Evolutionary conservation across 495 filamentous ascomycete species (phyloP).

Genomic region (Xylaria venustula): DNA sequence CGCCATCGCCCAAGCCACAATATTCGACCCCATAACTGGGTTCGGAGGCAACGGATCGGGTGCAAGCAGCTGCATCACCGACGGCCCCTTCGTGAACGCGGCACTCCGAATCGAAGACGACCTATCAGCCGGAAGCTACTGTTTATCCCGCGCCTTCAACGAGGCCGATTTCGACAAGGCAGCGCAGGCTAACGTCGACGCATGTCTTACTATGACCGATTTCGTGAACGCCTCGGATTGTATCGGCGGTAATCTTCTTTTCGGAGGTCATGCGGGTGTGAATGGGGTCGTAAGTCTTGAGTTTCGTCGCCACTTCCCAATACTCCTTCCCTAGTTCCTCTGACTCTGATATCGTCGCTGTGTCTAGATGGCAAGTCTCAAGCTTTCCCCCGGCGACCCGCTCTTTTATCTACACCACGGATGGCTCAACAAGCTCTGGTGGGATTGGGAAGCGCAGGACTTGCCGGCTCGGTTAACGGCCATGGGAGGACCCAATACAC

Average conservation of each 20-base stretch:
- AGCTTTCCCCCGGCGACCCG: constrained; percentile 41
- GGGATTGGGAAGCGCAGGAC: constrained; percentile 45
- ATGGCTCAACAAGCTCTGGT: constrained; percentile 52
- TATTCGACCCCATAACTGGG: constrained; percentile 35
- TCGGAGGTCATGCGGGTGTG: constrained; percentile 40
- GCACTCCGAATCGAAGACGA: constrained; percentile 37
- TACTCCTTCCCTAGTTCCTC: too few species aligned
- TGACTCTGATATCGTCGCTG: too few species aligned
- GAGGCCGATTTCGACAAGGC: constrained; percentile 22
- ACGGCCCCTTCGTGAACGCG: constrained; percentile 44
- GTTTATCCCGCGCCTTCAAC: constrained; percentile 34
- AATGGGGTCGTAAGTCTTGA: constrained; percentile 29
- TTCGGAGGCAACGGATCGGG: constrained; percentile 46
- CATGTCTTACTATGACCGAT: constrained; percentile 26
- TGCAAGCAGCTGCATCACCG: constrained; percentile 30
- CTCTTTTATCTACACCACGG: constrained; percentile 53
- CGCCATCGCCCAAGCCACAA: constrained; percentile 25
- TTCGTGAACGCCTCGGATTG: constrained; percentile 37
- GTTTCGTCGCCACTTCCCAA: too few species aligned
- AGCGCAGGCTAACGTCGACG: constrained; percentile 21
- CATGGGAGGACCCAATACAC: constrained; percentile 29
- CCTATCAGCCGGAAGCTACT: constrained; percentile 26
- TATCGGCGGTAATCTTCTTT: constrained; percentile 38
- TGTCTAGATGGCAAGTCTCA: constrained; percentile 30
- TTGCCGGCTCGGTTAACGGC: constrained; percentile 25